phyloP scores from a whole-genome alignment of 805 yeast genomes.

The Myxozyma udenii region DNA sequence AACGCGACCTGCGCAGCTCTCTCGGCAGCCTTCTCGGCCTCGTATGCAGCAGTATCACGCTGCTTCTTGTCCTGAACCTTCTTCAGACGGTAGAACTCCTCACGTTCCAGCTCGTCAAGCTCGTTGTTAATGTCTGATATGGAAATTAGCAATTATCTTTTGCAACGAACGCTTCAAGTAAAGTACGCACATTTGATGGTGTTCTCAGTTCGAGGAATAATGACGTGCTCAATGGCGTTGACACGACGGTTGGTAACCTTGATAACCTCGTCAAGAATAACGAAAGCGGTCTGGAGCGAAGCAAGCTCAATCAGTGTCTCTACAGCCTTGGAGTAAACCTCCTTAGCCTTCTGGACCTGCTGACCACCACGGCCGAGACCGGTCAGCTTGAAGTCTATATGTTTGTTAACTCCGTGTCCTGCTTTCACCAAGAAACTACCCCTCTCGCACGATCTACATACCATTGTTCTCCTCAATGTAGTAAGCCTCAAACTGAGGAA shows the following conservation, averaged over 20 bases:
- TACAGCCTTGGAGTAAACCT: conserved; percentile 92
- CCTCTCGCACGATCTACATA: conserved; percentile 1
- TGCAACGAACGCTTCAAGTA: neutral
- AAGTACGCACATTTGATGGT: conserved; percentile 56
- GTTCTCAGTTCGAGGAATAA: conserved; percentile 95
- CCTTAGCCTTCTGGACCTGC: conserved; percentile 91
- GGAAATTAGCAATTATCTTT: neutral
- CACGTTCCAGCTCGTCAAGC: conserved; percentile 96
- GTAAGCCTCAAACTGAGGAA: conserved; percentile 87
- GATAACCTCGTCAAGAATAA: conserved; percentile 93
- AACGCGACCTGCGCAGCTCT: conserved; percentile 21
- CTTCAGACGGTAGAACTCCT: conserved; percentile 93
- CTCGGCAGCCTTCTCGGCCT: conserved; percentile 39
- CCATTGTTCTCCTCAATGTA: conserved; percentile 74
- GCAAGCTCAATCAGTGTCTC: conserved; percentile 95
- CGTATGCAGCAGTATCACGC: conserved; percentile 65
- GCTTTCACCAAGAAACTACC: neutral
- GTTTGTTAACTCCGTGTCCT: neutral
- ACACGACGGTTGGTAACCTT: conserved; percentile 98
- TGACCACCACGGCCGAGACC: conserved; percentile 99
- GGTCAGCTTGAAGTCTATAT: conserved; percentile 79
- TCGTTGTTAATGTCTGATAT: conserved; percentile 80
- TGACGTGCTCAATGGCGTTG: conserved; percentile 96
- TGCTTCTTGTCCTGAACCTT: conserved; percentile 95
- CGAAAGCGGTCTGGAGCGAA: conserved; percentile 92